Evolutionary conservation across 257 asterid genomes (phyloP).

Genomic region (Solanum chmielewskii): DNA sequence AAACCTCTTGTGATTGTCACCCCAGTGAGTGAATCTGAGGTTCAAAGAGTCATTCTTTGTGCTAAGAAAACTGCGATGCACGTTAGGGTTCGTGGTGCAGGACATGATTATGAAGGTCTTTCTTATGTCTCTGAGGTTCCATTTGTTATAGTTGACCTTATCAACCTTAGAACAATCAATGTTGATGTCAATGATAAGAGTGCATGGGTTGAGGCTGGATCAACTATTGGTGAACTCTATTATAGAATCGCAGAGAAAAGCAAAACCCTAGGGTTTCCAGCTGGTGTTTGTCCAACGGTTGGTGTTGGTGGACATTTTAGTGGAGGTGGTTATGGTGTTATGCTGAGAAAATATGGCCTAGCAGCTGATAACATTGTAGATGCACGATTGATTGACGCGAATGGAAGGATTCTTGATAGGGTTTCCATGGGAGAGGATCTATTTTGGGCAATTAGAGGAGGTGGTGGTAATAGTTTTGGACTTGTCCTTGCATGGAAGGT

Average conservation of each 20-base stretch:
- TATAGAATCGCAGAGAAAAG: neutral
- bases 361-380: constrained; percentile 3
- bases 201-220: constrained; percentile 6
- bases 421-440: neutral
- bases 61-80: neutral
- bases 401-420: neutral
- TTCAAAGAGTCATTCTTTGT: neutral
- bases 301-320: constrained; percentile 5
- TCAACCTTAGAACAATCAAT: neutral
- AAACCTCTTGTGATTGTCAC: neutral
- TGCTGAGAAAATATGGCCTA: constrained; percentile 2
- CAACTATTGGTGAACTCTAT: neutral
- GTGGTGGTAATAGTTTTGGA: constrained; percentile 3
- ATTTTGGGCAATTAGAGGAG: constrained; percentile 7
- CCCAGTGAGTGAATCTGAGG: neutral
- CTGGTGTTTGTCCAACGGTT: neutral
- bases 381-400: neutral
- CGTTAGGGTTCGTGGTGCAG: neutral
- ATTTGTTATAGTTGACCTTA: neutral
- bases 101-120: constrained; percentile 3
- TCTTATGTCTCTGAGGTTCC: neutral
- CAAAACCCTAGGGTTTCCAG: neutral
- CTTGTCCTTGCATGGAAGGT: constrained; percentile 2
- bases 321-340: constrained; percentile 3
- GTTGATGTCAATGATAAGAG: neutral